phyloP scores from a whole-genome alignment of 192 early-diverging fungal genomes.

The Endogone sp. region DNA sequence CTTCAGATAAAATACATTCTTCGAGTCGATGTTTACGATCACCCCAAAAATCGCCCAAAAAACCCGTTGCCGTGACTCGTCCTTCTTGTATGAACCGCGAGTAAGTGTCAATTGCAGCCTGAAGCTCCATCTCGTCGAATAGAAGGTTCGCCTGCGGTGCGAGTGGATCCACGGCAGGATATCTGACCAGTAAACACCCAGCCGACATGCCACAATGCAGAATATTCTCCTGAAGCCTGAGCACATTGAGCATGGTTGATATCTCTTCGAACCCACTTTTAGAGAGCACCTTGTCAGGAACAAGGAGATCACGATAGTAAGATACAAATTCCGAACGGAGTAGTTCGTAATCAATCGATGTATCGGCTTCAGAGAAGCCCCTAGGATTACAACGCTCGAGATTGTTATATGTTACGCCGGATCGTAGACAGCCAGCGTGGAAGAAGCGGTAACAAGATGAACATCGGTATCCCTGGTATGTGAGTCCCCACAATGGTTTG shows the following conservation, averaged over 20 bases:
- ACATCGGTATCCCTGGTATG: slow-evolving; percentile 52
- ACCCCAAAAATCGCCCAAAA: slow-evolving; percentile 36
- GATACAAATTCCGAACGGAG: slow-evolving; percentile 30
- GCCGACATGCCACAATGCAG: slow-evolving; percentile 29
- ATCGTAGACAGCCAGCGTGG: slow-evolving; percentile 15
- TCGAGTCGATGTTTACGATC: slow-evolving; percentile 22
- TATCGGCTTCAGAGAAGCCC: slow-evolving; percentile 23
- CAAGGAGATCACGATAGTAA: slow-evolving; percentile 22
- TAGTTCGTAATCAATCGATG: slow-evolving; percentile 25
- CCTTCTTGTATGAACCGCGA: slow-evolving; percentile 14
- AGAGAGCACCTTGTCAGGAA: slow-evolving; percentile 17
- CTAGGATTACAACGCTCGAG: neutral
- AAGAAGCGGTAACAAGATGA: slow-evolving; percentile 42
- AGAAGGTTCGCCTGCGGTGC: slow-evolving; percentile 1
- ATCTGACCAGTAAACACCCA: slow-evolving; percentile 26
- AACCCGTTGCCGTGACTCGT: slow-evolving; percentile 19
- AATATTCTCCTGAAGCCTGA: slow-evolving; percentile 34
- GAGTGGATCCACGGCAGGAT: slow-evolving; percentile 11
- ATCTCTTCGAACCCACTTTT: slow-evolving; percentile 29
- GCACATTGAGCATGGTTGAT: slow-evolving; percentile 19
- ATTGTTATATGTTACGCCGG: neutral
- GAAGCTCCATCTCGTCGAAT: slow-evolving; percentile 4
- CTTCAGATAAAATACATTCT: slow-evolving; percentile 32
- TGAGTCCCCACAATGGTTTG: slow-evolving; percentile 51
- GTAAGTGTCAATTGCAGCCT: slow-evolving; percentile 16